A percentile compares a stretch with the other conserved stretches of the same genome.
Conservation (phyloP, 2,329 filamentous ascomycete species). For the Neopestalotiopsis sp. region DNA sequence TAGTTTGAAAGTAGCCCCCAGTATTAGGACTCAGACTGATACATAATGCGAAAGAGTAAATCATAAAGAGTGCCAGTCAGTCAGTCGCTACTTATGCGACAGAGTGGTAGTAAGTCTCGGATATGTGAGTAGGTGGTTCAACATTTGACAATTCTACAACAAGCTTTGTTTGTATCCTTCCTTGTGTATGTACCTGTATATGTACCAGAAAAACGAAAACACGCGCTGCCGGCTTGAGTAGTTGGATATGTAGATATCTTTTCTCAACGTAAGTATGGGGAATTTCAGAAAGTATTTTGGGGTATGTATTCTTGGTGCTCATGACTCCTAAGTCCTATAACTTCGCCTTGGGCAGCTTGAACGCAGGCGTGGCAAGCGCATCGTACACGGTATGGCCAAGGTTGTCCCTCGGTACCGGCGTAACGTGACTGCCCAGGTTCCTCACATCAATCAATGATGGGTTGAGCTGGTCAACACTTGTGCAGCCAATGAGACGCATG, state of each 20-base stretch:
- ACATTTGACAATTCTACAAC: too few relatives aligned
- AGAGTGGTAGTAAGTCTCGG: too few relatives aligned
- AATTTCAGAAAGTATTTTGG: neutral
- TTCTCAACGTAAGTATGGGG: neutral
- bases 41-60: too few relatives aligned
- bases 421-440: conserved; percentile 63
- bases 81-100: too few relatives aligned
- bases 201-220: too few relatives aligned
- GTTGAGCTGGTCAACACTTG: conserved; percentile 76
- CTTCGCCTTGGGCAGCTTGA: conserved; percentile 54
- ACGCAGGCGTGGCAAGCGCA: conserved; percentile 54
- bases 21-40: too few relatives aligned
- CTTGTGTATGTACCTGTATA: too few relatives aligned
- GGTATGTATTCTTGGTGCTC: neutral
- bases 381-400: conserved; percentile 58
- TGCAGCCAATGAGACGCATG: conserved; percentile 90
- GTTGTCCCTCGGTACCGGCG: conserved; percentile 53
- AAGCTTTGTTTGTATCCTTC: too few relatives aligned
- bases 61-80: too few relatives aligned
- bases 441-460: conserved; percentile 80
- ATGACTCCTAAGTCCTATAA: conserved; percentile 41
- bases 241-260: neutral
- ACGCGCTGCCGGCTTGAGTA: too few relatives aligned
- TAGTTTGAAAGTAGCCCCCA: too few relatives aligned
- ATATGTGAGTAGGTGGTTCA: too few relatives aligned